Conservation (phyloP, 345 rosid species). For the Citrus medica region DNA sequence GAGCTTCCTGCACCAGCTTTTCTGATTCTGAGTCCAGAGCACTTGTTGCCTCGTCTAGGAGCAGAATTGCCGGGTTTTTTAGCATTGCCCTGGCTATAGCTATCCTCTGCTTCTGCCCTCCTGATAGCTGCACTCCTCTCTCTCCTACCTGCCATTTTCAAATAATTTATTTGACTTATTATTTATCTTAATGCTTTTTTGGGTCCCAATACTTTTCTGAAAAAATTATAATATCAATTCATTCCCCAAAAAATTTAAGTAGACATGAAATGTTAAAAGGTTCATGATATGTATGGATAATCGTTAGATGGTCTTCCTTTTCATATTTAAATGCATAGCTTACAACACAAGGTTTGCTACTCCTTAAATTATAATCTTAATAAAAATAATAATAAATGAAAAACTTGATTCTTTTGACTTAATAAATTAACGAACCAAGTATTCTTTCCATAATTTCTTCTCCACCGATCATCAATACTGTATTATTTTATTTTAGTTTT, state of each 20-base stretch:
- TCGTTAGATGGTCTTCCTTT: background rate
- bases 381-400: background rate
- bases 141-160: constrained; percentile 87
- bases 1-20: constrained; percentile 95
- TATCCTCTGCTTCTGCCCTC: constrained; percentile 97
- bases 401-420: background rate
- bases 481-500: background rate
- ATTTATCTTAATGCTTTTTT: background rate
- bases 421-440: constrained; percentile 4
- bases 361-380: background rate
- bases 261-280: too few relatives aligned
- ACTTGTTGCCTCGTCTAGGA: constrained; percentile 94
- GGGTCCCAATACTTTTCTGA: background rate
- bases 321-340: background rate
- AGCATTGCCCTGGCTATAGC: constrained; percentile 99
- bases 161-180: background rate
- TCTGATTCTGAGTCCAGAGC: constrained; percentile 97
- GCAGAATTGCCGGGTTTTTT: constrained; percentile 89
- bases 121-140: constrained; percentile 93
- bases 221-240: background rate
- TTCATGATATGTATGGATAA: too few relatives aligned
- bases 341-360: background rate
- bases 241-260: too few relatives aligned
- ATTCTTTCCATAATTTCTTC: constrained; percentile 8
- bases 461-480: background rate